A percentile compares a stretch with the other conserved stretches of the same genome.
Evolutionary conservation across 2,329 filamentous ascomycete species (phyloP).

Genomic region (Sphaerulina vaccinii): DNA sequence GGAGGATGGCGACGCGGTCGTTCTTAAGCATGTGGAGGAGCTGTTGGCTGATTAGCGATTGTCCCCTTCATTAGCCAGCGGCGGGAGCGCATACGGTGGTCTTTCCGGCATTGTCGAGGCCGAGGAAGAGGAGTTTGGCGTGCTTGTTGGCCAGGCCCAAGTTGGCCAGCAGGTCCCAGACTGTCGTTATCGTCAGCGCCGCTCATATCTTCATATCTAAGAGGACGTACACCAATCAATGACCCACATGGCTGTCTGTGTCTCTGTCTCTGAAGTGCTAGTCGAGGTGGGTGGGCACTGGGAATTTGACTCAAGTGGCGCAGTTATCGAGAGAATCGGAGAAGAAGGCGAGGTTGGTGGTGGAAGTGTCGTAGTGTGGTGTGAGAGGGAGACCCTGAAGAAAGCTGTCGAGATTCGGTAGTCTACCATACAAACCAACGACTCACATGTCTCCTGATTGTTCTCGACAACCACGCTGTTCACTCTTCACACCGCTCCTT

Average conservation of each 20-base stretch:
- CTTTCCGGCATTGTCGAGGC: slow-evolving; percentile 92
- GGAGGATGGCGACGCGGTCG: slow-evolving; percentile 85
- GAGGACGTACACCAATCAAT: slow-evolving; percentile 81
- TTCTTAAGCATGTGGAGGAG: slow-evolving; percentile 97
- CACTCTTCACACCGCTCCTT: slow-evolving; percentile 9
- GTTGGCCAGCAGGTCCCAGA: slow-evolving; percentile 86
- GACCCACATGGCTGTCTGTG: slow-evolving; percentile 72
- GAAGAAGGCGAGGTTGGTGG: no score
- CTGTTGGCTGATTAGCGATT: slow-evolving; percentile 21
- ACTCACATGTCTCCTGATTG: no score
- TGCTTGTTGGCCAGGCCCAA: slow-evolving; percentile 93
- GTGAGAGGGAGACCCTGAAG: no score
- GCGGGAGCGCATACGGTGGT: slow-evolving; percentile 57
- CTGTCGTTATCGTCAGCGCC: slow-evolving; percentile 45
- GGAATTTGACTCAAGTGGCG: no score
- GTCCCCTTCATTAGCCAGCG: not conserved
- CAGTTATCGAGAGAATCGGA: no score
- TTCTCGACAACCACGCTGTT: no score
- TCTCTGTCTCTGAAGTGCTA: not conserved
- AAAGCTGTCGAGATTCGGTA: no score
- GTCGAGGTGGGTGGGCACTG: no score
- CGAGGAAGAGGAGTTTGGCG: slow-evolving; percentile 89
- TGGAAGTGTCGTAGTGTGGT: no score
- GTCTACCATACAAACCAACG: no score
- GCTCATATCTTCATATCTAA: slow-evolving; percentile 1